Evolutionary conservation across 768 basidiomycete genomes (phyloP).

Genomic region (Plicaturopsis crispa): DNA sequence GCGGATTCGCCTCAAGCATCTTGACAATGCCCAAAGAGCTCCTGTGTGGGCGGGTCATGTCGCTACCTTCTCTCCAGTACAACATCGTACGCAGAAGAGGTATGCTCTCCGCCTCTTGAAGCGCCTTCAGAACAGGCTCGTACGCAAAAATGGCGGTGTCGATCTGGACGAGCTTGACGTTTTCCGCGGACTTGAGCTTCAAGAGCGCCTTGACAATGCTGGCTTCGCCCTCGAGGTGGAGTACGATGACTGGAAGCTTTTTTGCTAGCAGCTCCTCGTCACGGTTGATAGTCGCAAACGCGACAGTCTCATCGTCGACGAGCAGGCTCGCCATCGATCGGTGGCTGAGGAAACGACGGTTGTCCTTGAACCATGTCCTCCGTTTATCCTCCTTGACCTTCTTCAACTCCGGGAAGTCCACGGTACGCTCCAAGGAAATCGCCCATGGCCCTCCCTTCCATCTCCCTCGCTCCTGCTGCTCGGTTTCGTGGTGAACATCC

Average conservation of each 20-base stretch:
- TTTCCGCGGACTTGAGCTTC: constrained; percentile 25
- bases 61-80: constrained; percentile 35
- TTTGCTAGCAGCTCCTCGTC: constrained; percentile 44
- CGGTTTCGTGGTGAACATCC: constrained; percentile 25
- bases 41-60: constrained; percentile 7
- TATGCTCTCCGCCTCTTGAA: constrained; percentile 38
- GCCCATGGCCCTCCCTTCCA: constrained; percentile 23
- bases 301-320: constrained; percentile 37
- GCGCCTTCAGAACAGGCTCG: constrained; percentile 50
- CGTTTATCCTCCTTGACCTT: constrained; percentile 23
- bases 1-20: constrained; percentile 21
- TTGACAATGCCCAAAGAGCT: constrained; percentile 16
- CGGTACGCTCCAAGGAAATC: constrained; percentile 26
- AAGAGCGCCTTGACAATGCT: constrained; percentile 31
- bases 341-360: constrained; percentile 38
- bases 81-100: constrained; percentile 46
- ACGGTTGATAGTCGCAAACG: constrained; percentile 45
- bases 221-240: constrained; percentile 42
- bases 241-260: constrained; percentile 40
- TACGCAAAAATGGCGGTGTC: constrained; percentile 58
- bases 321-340: constrained; percentile 48
- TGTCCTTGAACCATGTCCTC: constrained; percentile 27
- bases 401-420: constrained; percentile 30
- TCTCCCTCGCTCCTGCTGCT: too few species aligned
- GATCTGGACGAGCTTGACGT: constrained; percentile 44